Evolutionary conservation across 75 land plant species (phyloP), one percentile per base, ranked within the genome.

Genomic region (Sequoiadendron giganteum): DNA sequence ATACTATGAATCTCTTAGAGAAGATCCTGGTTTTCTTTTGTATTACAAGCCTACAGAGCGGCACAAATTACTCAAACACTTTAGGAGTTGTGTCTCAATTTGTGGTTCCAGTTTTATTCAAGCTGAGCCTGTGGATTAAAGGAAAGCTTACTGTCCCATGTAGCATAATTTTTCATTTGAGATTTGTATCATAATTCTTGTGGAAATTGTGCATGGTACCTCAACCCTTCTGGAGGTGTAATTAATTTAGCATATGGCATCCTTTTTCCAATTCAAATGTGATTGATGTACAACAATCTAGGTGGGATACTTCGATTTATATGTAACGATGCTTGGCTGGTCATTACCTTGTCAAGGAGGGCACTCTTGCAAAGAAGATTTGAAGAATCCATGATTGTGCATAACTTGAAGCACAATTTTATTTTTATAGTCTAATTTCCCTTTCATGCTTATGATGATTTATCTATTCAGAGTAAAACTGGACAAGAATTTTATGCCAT

Each of bases 11-110:
- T 90, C 92, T 10, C 58, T 93, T 8, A 89, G 92, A 83, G 61
- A 85, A 76, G 94, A 93, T 88, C 93, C 94, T 18, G 80, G 88
- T 7, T 95, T 93, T 81, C 91, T 94, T 86, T 88, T 89, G 70
- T 87, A 85, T 38, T 93, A 88, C 85, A 88, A 86, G 45, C 95
- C 95, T 18, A 39, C 88, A 14, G 83, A 76, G 61, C 58, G 82
- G 40, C 85, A 72, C 30, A 84, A 72, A 54, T 2, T 90, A n/a
- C 77, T 87, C 25, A 34, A 87, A 68, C 92, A 93, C 90, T 87
- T 95, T 54, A 85, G 34, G 65, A 85, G 65, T 55, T 85, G 65
- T 38, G 40, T 55, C 36, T 75, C 77, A 11, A 14, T 75, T 82
- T 48, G 49, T 47, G 84, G 84, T 47, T 45, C 32, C 30, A 82